Percentiles rank a stretch among this genome's conserved stretches.
Evolutionary conservation across 768 basidiomycete genomes (phyloP).

Genomic region (Cyathus striatus): DNA sequence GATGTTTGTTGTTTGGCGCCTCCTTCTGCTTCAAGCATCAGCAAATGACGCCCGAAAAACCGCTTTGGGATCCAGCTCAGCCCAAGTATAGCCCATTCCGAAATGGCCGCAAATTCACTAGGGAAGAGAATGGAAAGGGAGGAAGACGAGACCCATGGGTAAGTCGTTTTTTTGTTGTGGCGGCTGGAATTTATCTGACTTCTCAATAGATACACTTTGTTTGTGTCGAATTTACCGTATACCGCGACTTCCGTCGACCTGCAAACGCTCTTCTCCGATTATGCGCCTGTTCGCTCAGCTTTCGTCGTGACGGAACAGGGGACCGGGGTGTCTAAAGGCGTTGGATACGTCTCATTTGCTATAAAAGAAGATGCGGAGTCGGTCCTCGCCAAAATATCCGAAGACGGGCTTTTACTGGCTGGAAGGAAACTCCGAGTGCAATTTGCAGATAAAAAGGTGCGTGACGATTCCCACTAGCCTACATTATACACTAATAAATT

Average conservation of each 20-base stretch:
- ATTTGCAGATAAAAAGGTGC: constrained; percentile 80
- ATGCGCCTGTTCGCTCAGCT: constrained; percentile 90
- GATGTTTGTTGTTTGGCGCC: too few species aligned
- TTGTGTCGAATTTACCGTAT: constrained; percentile 91
- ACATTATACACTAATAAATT: too few species aligned
- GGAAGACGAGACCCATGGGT: too few species aligned
- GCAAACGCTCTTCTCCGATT: constrained; percentile 89
- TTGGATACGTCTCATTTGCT: constrained; percentile 94
- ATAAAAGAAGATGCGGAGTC: constrained; percentile 82
- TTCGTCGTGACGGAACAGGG: constrained; percentile 86
- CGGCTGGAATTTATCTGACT: too few species aligned
- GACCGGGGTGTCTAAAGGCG: constrained; percentile 80
- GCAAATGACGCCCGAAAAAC: too few species aligned
- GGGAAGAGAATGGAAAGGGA: too few species aligned
- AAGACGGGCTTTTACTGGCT: constrained; percentile 60
- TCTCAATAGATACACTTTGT: constrained; percentile 84
- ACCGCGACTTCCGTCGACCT: constrained; percentile 87
- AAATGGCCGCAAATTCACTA: too few species aligned
- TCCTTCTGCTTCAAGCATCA: too few species aligned
- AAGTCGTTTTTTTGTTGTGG: too few species aligned
- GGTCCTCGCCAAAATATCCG: constrained; percentile 59
- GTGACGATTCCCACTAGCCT: too few species aligned
- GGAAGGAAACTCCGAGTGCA: constrained; percentile 69
- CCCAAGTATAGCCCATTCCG: too few species aligned
- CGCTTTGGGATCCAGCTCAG: too few species aligned